Evolutionary conservation across 257 asterid genomes (phyloP).

Genomic region (Solanum dulcamara): DNA sequence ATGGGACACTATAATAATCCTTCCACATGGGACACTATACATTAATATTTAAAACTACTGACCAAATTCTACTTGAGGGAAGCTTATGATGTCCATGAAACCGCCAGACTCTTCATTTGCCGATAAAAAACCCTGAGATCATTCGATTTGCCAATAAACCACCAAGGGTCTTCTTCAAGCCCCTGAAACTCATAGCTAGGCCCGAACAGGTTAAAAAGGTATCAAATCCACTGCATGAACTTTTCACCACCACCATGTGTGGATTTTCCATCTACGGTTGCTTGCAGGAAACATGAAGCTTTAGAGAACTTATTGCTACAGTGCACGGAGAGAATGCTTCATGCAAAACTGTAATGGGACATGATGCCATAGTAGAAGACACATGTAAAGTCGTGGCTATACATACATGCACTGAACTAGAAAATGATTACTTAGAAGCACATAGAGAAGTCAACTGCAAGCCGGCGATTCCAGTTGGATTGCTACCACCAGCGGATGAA

Average conservation of each 20-base stretch:
- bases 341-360: background rate
- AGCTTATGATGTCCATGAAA: background rate
- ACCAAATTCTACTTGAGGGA: background rate
- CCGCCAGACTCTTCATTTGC: background rate
- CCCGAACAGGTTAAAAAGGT: background rate
- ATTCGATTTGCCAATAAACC: no score
- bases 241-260: conserved; percentile 5
- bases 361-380: background rate
- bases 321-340: background rate
- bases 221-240: background rate
- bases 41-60: background rate
- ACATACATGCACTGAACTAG: conserved; percentile 1
- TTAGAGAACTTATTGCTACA: background rate
- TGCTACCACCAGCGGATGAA: background rate
- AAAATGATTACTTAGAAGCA: conserved; percentile 1
- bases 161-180: background rate
- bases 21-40: background rate
- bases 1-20: background rate
- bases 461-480: conserved; percentile 1
- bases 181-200: background rate
- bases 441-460: background rate
- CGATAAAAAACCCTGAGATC: background rate
- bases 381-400: background rate
- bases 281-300: background rate
- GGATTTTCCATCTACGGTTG: conserved; percentile 4